Conservation (phyloP, 1,139 yeast species). For the Yamadazyma taylorii region DNA sequence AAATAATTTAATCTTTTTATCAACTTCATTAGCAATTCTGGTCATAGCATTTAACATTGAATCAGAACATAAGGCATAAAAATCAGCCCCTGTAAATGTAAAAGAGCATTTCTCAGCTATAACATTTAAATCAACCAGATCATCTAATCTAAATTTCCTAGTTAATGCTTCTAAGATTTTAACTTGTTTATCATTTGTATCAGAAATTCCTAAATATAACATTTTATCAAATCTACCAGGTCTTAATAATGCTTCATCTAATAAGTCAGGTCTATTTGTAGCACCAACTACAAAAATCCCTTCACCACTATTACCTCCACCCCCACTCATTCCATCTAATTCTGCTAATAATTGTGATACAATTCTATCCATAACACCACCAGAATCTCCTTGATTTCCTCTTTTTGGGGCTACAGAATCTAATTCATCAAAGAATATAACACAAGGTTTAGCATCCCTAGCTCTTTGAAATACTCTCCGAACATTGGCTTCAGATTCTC, state of each 20-base stretch:
- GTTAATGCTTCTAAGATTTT: conserved; percentile 88
- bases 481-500: conserved; percentile 97
- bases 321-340: conserved; percentile 89
- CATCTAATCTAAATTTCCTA: conserved; percentile 68
- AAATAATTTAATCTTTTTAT: conserved; percentile 55
- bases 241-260: conserved; percentile 89
- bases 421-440: conserved; percentile 92
- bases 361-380: conserved; percentile 98
- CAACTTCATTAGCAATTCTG: conserved; percentile 77
- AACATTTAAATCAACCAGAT: conserved; percentile 56
- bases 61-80: conserved; percentile 92
- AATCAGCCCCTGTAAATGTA: conserved; percentile 95
- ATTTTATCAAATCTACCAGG: conserved; percentile 97
- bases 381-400: conserved; percentile 97
- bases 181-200: conserved; percentile 83
- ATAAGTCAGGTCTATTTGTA: conserved; percentile 89
- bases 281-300: conserved; percentile 98
- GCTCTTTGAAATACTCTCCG: conserved; percentile 92
- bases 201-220: conserved; percentile 90
- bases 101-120: conserved; percentile 78
- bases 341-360: conserved; percentile 94
- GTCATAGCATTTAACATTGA: conserved; percentile 96
- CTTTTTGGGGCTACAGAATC: conserved; percentile 98
- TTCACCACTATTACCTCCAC: conserved; percentile 53
- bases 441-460: conserved; percentile 95